Base-by-base conservation (phyloP, 2,329 filamentous ascomycete genomes). In the Fusarium mangiferae region DNA sequence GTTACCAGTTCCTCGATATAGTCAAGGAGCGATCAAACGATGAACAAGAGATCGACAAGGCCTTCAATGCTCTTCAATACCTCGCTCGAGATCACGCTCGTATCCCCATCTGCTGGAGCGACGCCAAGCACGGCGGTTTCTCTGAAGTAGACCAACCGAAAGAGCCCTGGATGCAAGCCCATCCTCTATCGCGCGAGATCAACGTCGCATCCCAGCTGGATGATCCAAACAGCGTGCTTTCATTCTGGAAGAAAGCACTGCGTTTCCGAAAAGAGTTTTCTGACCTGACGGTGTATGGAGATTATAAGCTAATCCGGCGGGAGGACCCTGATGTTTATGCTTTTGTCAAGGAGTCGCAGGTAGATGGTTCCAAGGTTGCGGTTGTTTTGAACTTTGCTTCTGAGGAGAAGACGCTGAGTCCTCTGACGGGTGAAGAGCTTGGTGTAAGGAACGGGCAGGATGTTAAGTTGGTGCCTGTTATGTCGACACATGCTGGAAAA, bases 91-190 rank as follows among this genome's bases (percentile, higher is more conserved):
- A 94, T 73, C 90, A 94, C 76, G 87, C 87, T 1, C 86, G 92
- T n/a, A 88, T 91, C 0, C 91, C 91, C 0, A 88, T 93, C 66
- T 90, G 92, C 63, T 94, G 92, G 92, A 84, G 79, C 26, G 74
- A 74, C 28, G 56, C 62, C 54, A 80, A 78, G 38, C 69, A 78
- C 55, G 81, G 80, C 11, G 82, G 82, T 5, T 83, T 83, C 67
- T 83, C 81, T 0, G 80, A 82, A 48, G 72, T 82, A 1, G 83
- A 33, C 30, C 30, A 33, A 33, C 13, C 78, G n/a, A 75, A 78
- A 26, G 76, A 80, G n/a, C 77, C 81, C 0, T 82, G 81, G 81
- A 82, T 82, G 81, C 78, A 78, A 62, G 28, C 76, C 1, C 81
- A 82, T 15, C 80, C 80, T 13, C 56, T 82, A 12, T 77, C 79